These are phyloP conservation scores for Aspergillus fischeri DNA, from an alignment of 2,329 filamentous ascomycete species.

Conservation along the genomic window DNA sequence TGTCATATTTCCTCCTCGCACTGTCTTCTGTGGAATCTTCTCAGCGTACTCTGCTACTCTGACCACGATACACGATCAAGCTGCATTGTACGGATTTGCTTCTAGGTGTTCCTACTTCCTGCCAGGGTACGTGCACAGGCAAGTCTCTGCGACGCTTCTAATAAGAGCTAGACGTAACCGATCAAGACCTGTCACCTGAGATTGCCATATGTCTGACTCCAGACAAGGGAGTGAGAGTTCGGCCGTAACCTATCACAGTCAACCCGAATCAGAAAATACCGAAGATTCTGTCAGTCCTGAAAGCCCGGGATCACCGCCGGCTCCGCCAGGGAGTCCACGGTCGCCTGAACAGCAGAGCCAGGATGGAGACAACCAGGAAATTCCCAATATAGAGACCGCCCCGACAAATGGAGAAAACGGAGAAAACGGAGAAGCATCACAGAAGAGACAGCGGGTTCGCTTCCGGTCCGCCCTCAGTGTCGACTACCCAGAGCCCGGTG, in stretches of 20 bases:
- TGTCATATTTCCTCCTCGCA: neutral
- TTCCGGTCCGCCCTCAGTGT: constrained; percentile 12
- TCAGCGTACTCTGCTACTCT: neutral
- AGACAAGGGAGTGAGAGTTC: constrained; percentile 3
- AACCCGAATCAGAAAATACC: neutral
- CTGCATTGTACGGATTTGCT: no score
- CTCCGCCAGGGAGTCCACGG: neutral
- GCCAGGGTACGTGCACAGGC: neutral
- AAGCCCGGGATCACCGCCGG: neutral
- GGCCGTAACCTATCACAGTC: constrained; percentile 8
- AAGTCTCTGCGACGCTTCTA: neutral
- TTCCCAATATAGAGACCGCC: neutral
- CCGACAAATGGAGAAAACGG: neutral
- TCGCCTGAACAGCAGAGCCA: neutral
- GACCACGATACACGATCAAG: neutral
- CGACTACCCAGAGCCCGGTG: neutral
- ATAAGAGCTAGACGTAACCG: neutral
- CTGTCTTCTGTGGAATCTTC: neutral
- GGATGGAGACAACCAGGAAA: neutral
- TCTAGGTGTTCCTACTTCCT: neutral
- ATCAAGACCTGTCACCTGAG: neutral
- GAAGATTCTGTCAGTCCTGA: neutral
- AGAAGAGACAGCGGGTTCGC: constrained; percentile 7
- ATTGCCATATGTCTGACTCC: neutral
- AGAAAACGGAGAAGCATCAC: neutral